These are phyloP conservation scores for Lichtheimia ornata DNA, from an alignment of 371 early-diverging fungal genomes.

Conservation along the genomic window DNA sequence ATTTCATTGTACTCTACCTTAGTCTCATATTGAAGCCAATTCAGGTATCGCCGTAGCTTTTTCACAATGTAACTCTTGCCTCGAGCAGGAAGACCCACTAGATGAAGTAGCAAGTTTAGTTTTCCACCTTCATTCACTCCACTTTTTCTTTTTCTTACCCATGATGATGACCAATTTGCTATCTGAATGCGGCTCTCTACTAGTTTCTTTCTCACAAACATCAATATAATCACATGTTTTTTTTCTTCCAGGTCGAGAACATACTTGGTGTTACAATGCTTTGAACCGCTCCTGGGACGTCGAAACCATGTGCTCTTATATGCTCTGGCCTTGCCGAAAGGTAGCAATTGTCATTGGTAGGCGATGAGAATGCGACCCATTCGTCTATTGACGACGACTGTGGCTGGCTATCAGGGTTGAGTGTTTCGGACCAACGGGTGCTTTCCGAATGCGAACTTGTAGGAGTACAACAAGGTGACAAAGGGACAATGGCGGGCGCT, in stretches of 20 bases:
- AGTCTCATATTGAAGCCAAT: conserved; percentile 69
- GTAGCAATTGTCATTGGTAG: conserved; percentile 1
- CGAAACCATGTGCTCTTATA: conserved; percentile 21
- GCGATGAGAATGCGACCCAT: background rate
- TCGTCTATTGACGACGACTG: background rate
- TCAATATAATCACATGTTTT: background rate
- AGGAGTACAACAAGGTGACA: conserved; percentile 1
- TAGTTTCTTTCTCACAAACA: conserved; percentile 21
- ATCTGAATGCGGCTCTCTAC: conserved; percentile 38
- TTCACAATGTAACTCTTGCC: conserved; percentile 90
- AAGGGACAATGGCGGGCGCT: background rate
- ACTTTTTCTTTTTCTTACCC: conserved; percentile 43
- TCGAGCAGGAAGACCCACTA: conserved; percentile 87
- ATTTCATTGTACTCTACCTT: conserved; percentile 32
- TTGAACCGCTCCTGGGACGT: conserved; percentile 34
- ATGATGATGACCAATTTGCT: conserved; percentile 63
- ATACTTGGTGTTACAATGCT: conserved; percentile 25
- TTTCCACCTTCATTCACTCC: background rate
- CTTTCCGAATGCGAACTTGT: background rate
- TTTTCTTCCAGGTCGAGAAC: background rate
- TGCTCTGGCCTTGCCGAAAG: background rate
- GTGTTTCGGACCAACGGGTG: background rate
- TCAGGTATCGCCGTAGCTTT: conserved; percentile 78
- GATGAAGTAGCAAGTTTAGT: background rate
- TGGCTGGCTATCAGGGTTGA: background rate